Percentiles rank a stretch among this genome's conserved stretches.
These are phyloP conservation scores for Calonectria multiphialidica DNA, from an alignment of 2,329 filamentous ascomycete genomes.

Conservation along the genomic window DNA sequence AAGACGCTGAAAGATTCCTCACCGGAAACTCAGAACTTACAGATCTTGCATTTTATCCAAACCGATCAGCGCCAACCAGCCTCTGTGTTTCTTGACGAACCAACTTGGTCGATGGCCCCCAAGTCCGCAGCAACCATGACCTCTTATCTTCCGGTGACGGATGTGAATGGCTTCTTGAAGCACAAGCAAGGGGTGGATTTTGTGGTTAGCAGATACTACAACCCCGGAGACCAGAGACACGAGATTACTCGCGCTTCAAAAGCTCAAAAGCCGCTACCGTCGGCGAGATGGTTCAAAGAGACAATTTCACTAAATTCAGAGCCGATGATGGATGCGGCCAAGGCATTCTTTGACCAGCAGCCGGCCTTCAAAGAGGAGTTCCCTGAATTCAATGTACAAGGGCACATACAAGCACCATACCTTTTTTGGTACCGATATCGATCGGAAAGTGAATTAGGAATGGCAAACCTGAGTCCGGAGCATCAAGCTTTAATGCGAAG, in stretches of 20 bases:
- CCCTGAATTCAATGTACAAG: neutral
- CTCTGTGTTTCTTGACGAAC: neutral
- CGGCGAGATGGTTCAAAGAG: neutral
- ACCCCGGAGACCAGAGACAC: neutral
- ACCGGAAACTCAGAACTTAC: neutral
- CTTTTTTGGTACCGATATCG: conserved; percentile 13
- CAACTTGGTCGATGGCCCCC: neutral
- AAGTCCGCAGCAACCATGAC: neutral
- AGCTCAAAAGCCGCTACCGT: neutral
- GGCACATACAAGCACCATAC: neutral
- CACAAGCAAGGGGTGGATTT: neutral
- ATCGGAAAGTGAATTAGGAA: neutral
- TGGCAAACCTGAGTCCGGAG: neutral
- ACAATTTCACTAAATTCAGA: neutral
- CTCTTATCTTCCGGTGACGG: neutral
- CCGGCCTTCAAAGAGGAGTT: neutral
- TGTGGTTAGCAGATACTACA: neutral
- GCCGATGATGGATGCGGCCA: neutral
- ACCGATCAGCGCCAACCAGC: neutral
- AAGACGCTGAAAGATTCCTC: neutral
- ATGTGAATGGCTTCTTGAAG: neutral
- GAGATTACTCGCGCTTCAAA: neutral
- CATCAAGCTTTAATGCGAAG: neutral
- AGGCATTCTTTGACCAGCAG: neutral
- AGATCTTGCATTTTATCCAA: neutral